Evolutionary conservation across 192 early-diverging fungal species (phyloP).

Genomic region (Lobosporangium transversale): DNA sequence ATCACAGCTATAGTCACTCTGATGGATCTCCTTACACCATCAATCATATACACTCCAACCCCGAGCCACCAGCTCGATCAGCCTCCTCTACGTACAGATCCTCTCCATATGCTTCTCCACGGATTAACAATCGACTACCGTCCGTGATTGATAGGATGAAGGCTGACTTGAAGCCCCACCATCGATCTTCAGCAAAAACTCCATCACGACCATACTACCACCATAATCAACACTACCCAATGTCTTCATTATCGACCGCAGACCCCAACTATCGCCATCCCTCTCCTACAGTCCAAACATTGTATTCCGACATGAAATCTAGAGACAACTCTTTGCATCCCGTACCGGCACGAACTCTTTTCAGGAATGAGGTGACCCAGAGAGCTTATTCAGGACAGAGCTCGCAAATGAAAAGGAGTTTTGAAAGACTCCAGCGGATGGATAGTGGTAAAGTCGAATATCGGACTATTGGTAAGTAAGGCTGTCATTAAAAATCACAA

Average conservation of each 20-base stretch:
- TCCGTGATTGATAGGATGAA: slow-evolving; percentile 43
- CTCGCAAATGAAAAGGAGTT: slow-evolving; percentile 37
- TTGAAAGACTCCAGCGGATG: slow-evolving; percentile 22
- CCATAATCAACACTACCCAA: background rate
- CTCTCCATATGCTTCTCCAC: slow-evolving; percentile 14
- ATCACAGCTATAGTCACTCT: background rate
- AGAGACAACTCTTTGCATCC: too few species aligned
- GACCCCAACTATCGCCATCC: too few species aligned
- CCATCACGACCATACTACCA: background rate
- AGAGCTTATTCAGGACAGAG: slow-evolving; percentile 33
- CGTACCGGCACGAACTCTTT: too few species aligned
- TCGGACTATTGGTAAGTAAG: slow-evolving; percentile 43
- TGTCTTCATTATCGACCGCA: background rate
- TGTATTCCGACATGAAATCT: too few species aligned
- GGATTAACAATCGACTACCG: slow-evolving; percentile 19
- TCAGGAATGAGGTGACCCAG: slow-evolving; percentile 8
- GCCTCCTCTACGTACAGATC: slow-evolving; percentile 5
- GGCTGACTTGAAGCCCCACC: slow-evolving; percentile 13
- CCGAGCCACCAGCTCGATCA: background rate
- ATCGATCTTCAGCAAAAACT: background rate
- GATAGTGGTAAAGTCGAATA: slow-evolving; percentile 51
- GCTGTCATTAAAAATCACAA: background rate
- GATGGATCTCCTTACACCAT: background rate
- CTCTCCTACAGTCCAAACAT: too few species aligned
- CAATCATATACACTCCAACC: background rate